Base-by-base conservation (phyloP, 2,329 filamentous ascomycete species). In the Cercospora janseana region DNA sequence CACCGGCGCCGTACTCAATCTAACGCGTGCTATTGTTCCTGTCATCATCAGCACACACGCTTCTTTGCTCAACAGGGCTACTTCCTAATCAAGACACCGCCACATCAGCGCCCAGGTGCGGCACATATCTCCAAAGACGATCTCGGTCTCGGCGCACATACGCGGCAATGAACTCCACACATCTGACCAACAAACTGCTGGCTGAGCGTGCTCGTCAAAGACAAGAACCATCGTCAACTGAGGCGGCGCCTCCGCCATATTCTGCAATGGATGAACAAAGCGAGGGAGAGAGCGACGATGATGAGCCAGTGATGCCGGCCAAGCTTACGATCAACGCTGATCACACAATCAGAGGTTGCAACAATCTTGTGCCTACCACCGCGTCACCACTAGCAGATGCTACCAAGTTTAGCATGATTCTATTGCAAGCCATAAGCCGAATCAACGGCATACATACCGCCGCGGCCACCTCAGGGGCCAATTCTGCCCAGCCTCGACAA, bases 271-370 rank as follows among this genome's bases (percentile, higher is more conserved):
- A 62, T 7, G 60, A 61, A 15, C 46, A 55, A 27, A 54, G 60
- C 26, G 44, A 52, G 7, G 46, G 46, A 10, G 46, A 54, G 18
- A 47, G 53, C 12, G 45, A 55, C 26, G 47, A 51, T 12, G 49
- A 49, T 8, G 49, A 49, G n/a, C 29, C 42, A 16, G 28, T 64
- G 35, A 70, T 71, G 1, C 66, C 75, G 40, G 71, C 80, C 51
- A 69, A 64, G 41, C 63, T 82, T 35, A 68, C 66, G 12, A 75
- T 82, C 66, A 73, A 75, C 57, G 72, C 75, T 12, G 70, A 74
- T 1, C 63, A 80, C 59, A 68, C 60, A 52, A 68, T 82, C 57
- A 64, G 66, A 28, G 74, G 72, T 53, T 70, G 70, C 63, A 69
- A 74, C 63, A 82, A 82, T 63, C 61, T 77, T 41, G 64, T 79